These are phyloP conservation scores for Puya raimondii DNA, from an alignment of 176 grass and related monocot species.

Conservation along the genomic window DNA sequence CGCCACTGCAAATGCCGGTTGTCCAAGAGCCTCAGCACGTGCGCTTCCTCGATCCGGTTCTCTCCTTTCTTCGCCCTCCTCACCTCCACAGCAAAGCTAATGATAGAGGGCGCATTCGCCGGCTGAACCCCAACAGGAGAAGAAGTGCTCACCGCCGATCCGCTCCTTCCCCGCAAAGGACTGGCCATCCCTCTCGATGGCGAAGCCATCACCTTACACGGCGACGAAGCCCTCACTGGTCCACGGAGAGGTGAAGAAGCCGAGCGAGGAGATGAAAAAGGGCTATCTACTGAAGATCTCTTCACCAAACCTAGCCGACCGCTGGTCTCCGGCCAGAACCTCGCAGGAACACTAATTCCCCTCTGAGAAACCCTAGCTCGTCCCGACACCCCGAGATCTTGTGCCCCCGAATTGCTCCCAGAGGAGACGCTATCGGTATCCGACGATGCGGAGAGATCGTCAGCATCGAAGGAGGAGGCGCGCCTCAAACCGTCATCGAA, in stretches of 20 bases:
- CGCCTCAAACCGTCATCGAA: slow-evolving; percentile 38
- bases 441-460: slow-evolving; percentile 50
- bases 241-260: slow-evolving; percentile 7
- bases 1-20: slow-evolving; percentile 40
- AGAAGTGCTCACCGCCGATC: slow-evolving; percentile 6
- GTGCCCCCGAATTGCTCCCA: slow-evolving; percentile 60
- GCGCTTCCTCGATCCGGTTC: slow-evolving; percentile 41
- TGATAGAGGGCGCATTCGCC: slow-evolving; percentile 43
- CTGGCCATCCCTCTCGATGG: slow-evolving; percentile 33
- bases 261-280: slow-evolving; percentile 33
- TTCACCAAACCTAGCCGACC: slow-evolving; percentile 28
- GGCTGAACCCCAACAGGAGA: slow-evolving; percentile 10
- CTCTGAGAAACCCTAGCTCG: slow-evolving; percentile 15
- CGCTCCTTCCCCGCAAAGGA: slow-evolving; percentile 26
- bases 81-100: slow-evolving; percentile 45
- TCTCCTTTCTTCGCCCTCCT: slow-evolving; percentile 51
- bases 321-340: slow-evolving; percentile 46
- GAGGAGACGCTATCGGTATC: slow-evolving; percentile 86
- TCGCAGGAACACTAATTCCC: slow-evolving; percentile 49
- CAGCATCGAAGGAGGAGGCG: slow-evolving; percentile 37
- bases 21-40: slow-evolving; percentile 36
- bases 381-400: slow-evolving; percentile 19
- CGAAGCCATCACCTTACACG: slow-evolving; percentile 25
- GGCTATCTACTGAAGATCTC: slow-evolving; percentile 14
- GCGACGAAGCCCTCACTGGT: slow-evolving; percentile 30